A percentile compares a stretch with the other conserved stretches of the same genome.
These are phyloP conservation scores for Aspergillus fumigatiaffinis DNA, from an alignment of 2,329 filamentous ascomycete species.

Conservation along the genomic window DNA sequence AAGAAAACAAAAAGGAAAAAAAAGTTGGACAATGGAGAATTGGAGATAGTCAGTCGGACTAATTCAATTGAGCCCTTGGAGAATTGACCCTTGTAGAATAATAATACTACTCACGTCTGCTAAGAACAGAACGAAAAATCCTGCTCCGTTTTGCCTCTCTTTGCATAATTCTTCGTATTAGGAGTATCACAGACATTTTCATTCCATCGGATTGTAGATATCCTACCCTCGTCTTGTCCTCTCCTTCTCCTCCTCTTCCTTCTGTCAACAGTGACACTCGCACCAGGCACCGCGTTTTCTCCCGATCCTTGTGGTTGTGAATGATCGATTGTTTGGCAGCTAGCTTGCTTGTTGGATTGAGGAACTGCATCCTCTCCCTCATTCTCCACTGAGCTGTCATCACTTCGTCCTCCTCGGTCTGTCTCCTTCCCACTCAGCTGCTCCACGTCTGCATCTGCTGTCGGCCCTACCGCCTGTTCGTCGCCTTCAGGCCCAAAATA, in stretches of 20 bases:
- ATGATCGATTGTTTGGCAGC: not conserved
- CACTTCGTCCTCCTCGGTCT: conserved; percentile 12
- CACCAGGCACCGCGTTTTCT: conserved; percentile 1
- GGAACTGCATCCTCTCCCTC: conserved; percentile 7
- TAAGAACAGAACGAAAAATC: not conserved
- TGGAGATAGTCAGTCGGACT: not conserved
- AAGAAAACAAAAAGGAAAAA: not conserved
- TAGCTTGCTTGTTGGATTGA: conserved; percentile 6
- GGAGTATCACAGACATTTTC: not conserved
- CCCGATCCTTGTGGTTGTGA: conserved; percentile 6
- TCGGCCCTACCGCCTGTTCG: conserved; percentile 16
- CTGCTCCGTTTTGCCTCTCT: not conserved
- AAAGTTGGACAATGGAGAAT: not conserved
- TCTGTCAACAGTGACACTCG: not conserved
- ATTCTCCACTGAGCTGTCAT: conserved; percentile 16
- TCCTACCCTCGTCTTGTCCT: conserved; percentile 1
- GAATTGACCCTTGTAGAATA: not conserved
- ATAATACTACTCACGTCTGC: no score
- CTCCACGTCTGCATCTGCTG: conserved; percentile 20
- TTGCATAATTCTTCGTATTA: not conserved
- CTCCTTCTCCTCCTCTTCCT: conserved; percentile 1
- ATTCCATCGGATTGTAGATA: conserved; percentile 4
- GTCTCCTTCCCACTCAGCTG: conserved; percentile 13
- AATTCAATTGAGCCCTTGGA: not conserved
- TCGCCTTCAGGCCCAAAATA: conserved; percentile 1